Percentiles rank a stretch among this genome's conserved stretches.
Evolutionary conservation across 441 rosid genomes (phyloP).

Genomic region (Populus hybrid): DNA sequence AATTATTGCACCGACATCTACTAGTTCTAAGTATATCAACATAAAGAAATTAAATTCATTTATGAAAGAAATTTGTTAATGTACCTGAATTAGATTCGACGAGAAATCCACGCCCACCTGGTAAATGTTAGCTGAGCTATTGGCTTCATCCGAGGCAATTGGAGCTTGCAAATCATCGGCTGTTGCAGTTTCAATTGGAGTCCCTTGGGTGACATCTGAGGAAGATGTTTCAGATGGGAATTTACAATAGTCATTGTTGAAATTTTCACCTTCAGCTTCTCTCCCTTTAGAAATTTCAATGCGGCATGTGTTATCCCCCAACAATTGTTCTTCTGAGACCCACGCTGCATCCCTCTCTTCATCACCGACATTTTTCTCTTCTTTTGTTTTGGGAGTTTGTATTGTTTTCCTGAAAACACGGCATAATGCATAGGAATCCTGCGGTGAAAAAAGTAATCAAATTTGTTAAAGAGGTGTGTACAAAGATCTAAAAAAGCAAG

Average conservation of each 20-base stretch:
- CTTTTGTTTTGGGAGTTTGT: constrained; percentile 49
- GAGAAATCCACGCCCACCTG: constrained; percentile 32
- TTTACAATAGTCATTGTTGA: constrained; percentile 27
- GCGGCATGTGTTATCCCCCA: constrained; percentile 21
- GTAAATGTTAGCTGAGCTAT: constrained; percentile 35
- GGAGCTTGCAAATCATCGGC: constrained; percentile 30
- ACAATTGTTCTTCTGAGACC: constrained; percentile 23
- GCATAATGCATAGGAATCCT: constrained; percentile 71
- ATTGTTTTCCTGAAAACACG: constrained; percentile 73
- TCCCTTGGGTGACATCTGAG: constrained; percentile 67
- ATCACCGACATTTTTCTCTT: constrained; percentile 12
- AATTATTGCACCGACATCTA: not conserved
- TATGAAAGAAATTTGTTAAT: not conserved
- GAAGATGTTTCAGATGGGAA: constrained; percentile 55
- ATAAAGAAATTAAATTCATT: not conserved
- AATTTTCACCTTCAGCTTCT: constrained; percentile 34
- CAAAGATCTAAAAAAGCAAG: constrained; percentile 15
- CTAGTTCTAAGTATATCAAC: not conserved
- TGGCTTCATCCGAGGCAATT: constrained; percentile 48
- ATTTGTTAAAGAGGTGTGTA: constrained; percentile 10
- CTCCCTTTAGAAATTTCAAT: constrained; percentile 17
- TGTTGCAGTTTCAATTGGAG: constrained; percentile 31
- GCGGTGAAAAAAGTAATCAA: not conserved
- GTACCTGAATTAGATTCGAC: constrained; percentile 41
- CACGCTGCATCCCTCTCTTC: constrained; percentile 13